phyloP scores from a whole-genome alignment of 345 rosid genomes.

The Gossypium raimondii region DNA sequence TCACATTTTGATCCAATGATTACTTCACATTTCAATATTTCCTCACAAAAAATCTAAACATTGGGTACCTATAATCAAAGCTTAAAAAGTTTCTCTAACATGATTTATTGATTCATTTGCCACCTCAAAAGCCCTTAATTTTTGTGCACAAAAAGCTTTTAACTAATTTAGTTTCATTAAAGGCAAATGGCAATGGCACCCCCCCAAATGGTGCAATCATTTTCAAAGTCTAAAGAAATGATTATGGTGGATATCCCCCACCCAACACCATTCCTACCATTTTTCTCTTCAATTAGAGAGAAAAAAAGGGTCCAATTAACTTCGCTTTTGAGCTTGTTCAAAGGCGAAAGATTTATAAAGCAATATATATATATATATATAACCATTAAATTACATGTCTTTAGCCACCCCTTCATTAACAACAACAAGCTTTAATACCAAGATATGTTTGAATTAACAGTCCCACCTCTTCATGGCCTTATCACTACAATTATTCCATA shows the following conservation, averaged over 20 bases:
- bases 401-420: slow-evolving; percentile 16
- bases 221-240: too few relatives aligned
- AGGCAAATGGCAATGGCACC: too few relatives aligned
- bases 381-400: slow-evolving; percentile 3
- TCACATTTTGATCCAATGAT: not conserved
- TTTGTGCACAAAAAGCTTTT: too few relatives aligned
- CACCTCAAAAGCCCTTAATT: too few relatives aligned
- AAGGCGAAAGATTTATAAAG: slow-evolving; percentile 14
- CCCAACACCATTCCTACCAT: not conserved
- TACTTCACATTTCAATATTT: not conserved
- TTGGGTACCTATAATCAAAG: not conserved
- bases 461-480: slow-evolving; percentile 14
- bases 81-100: not conserved
- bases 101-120: too few relatives aligned
- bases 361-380: not conserved
- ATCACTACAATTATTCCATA: slow-evolving; percentile 16
- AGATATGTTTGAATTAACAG: slow-evolving; percentile 2
- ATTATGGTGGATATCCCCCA: too few relatives aligned
- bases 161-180: too few relatives aligned
- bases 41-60: not conserved
- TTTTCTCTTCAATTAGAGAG: slow-evolving; percentile 13
- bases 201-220: too few relatives aligned
- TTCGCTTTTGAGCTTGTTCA: slow-evolving; percentile 25
- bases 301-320: slow-evolving; percentile 22
- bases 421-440: slow-evolving; percentile 21